Base-by-base conservation (phyloP, 2,329 filamentous ascomycete species). In the Penicillium palitans region DNA sequence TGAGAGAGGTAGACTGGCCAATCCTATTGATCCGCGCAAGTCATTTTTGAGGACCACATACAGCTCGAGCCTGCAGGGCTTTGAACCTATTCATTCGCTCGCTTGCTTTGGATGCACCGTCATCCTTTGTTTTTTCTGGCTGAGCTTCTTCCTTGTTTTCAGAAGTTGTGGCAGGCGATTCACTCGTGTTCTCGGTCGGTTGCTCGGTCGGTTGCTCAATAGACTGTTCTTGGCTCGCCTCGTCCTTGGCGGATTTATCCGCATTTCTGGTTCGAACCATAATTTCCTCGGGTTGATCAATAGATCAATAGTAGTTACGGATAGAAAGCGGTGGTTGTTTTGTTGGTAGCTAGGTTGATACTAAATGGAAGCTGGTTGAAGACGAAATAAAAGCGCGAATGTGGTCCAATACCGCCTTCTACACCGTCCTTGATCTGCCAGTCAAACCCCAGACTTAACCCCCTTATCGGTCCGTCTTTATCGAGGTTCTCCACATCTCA, bases 31-130 rank as follows among this genome's bases (percentile, higher is more conserved):
- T 35, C 24, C 10, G 15, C 29, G 19, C 9, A 24, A n/a, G 6
- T 45, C 24, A 45, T 37, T 44, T 40, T 47, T 42, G 17, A 4
- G 24, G 24, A 44, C 33, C n/a, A 72, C 78, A 70, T 72, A 81
- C 79, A 50, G 90, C 89, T 68, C 91, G 89, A 27, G 90, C 90
- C 76, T 96, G 87, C 17, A 97, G 86, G 4, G 90, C 89, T 73
- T 92, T 93, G 81, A 97, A 97, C 64, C 90, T 87, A 50, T 90
- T 90, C 75, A 87, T 80, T 56, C 91, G 86, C 55, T 93, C 89
- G 66, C 85, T 68, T 21, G 72, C 72, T 56, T 69, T 76, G 6
- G 68, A 64, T 21, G 69, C 63, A 51, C 67, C 66, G 39, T 68
- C 67, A 55, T 68, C 63, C 19, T 65, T 68, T 47, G 61, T 63